These are phyloP conservation scores for Fusarium mexicanum DNA, from an alignment of 2,329 filamentous ascomycete genomes.

Conservation along the genomic window DNA sequence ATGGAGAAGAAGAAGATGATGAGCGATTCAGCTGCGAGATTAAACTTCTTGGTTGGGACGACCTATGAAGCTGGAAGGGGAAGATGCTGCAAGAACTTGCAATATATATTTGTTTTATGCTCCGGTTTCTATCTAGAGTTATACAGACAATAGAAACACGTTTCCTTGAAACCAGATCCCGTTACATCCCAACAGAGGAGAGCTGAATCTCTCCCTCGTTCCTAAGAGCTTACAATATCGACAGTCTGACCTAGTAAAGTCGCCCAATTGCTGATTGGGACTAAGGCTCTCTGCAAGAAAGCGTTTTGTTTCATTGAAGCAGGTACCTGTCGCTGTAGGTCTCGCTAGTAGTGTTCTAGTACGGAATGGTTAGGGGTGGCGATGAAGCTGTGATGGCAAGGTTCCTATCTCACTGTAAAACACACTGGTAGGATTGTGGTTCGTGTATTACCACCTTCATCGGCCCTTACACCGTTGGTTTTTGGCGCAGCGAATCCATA, in stretches of 20 bases:
- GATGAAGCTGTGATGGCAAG: too few species aligned
- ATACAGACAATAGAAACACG: too few species aligned
- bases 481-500: neutral
- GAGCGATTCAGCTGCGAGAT: neutral
- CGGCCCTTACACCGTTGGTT: neutral
- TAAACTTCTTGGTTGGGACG: neutral
- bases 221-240: neutral
- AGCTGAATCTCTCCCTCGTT: neutral
- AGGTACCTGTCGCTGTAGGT: neutral
- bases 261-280: neutral
- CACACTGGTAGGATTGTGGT: fast-evolving
- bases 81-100: neutral
- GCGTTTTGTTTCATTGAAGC: neutral
- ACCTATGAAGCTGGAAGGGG: neutral
- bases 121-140: too few species aligned
- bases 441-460: neutral
- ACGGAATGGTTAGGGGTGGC: too few species aligned
- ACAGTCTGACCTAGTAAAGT: neutral
- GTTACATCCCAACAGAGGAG: too few species aligned
- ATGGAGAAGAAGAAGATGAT: neutral
- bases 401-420: neutral
- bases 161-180: too few species aligned
- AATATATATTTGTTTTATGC: too few species aligned
- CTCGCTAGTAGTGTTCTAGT: neutral
- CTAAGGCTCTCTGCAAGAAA: fast-evolving